phyloP scores from a whole-genome alignment of 2,329 filamentous ascomycete species.

The Cercospora sp. region DNA sequence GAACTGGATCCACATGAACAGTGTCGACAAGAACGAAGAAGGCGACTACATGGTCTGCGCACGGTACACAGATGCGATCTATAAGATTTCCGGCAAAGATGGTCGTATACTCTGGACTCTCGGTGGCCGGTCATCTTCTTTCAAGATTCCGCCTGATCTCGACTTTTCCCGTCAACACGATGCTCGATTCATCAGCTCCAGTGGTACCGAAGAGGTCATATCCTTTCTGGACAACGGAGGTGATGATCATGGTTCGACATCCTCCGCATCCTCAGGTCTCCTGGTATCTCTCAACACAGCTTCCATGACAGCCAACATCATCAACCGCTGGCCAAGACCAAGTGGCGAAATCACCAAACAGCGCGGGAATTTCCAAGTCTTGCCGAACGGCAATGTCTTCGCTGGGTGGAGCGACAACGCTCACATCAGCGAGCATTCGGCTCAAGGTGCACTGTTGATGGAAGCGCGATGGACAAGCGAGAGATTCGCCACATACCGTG shows the following conservation, averaged over 20 bases:
- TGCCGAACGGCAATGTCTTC: slow-evolving; percentile 40
- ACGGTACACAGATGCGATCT: slow-evolving; percentile 44
- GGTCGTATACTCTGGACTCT: slow-evolving; percentile 44
- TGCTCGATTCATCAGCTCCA: slow-evolving; percentile 15
- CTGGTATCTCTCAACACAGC: slow-evolving; percentile 13
- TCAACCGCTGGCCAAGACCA: slow-evolving; percentile 37
- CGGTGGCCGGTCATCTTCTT: slow-evolving; percentile 25
- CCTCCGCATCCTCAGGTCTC: slow-evolving; percentile 12
- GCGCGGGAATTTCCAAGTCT: slow-evolving; percentile 41
- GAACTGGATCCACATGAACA: slow-evolving; percentile 41
- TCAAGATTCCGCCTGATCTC: slow-evolving; percentile 13
- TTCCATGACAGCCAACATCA: not conserved
- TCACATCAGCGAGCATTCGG: slow-evolving; percentile 15
- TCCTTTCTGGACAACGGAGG: slow-evolving; percentile 21
- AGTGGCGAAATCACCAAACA: slow-evolving; percentile 35
- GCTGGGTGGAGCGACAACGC: slow-evolving; percentile 21
- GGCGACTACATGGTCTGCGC: slow-evolving; percentile 45
- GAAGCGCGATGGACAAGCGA: slow-evolving; percentile 39
- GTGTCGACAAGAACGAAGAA: slow-evolving; percentile 41
- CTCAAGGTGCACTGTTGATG: slow-evolving; percentile 24
- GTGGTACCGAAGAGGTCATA: slow-evolving; percentile 12
- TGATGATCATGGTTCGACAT: slow-evolving; percentile 9
- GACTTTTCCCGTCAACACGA: slow-evolving; percentile 24
- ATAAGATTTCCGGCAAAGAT: slow-evolving; percentile 41
- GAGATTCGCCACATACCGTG: slow-evolving; percentile 43